Evolutionary conservation across 1,284 basidiomycete species (phyloP).

Genomic region (Boletus smithii): DNA sequence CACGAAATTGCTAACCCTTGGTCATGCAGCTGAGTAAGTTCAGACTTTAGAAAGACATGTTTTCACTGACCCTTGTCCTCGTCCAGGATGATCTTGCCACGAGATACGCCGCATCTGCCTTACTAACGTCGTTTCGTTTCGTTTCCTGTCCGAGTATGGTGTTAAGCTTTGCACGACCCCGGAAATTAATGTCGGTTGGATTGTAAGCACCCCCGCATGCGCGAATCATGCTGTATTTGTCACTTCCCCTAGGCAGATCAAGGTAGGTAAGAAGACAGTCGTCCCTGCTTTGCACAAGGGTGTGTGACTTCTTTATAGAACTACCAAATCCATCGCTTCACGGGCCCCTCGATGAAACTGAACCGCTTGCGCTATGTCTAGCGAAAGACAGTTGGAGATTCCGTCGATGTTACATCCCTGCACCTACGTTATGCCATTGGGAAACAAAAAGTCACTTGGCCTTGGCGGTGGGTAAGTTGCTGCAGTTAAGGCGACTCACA

Average conservation of each 20-base stretch:
- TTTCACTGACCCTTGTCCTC: background rate
- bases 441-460: slow-evolving; percentile 4
- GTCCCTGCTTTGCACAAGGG: background rate
- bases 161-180: background rate
- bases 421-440: slow-evolving; percentile 2
- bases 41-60: background rate
- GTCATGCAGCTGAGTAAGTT: background rate
- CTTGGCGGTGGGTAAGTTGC: background rate
- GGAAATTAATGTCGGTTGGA: background rate
- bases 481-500: background rate
- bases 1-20: slow-evolving; percentile 20
- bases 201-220: background rate
- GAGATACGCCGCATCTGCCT: too few species aligned
- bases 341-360: background rate
- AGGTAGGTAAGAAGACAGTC: background rate
- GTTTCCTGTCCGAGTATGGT: background rate
- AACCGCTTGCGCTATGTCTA: background rate
- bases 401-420: background rate
- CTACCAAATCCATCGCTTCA: background rate
- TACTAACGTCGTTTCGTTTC: too few species aligned
- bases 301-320: background rate
- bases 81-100: too few species aligned
- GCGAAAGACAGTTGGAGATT: background rate
- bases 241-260: background rate
- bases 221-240: background rate